A percentile compares a stretch with the other conserved stretches of the same genome.
Conservation (phyloP, 805 yeast genomes). For the Ogataea neopini region DNA sequence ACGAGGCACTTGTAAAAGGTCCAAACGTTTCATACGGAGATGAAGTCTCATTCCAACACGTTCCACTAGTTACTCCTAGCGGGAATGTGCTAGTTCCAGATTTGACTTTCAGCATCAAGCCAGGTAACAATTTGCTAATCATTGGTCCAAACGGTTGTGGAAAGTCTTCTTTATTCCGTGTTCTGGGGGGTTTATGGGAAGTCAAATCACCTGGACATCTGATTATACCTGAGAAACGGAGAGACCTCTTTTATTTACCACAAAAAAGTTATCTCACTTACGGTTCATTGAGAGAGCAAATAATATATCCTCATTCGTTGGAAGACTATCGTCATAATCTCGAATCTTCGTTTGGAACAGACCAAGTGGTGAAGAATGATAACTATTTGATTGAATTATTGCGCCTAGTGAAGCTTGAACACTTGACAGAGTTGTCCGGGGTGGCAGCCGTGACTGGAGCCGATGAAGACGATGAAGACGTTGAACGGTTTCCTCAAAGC, state of each 20-base stretch:
- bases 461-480: constrained; percentile 17
- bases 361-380: constrained; percentile 41
- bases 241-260: constrained; percentile 83
- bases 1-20: constrained; percentile 31
- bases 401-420: constrained; percentile 57
- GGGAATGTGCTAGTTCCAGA: constrained; percentile 69
- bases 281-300: constrained; percentile 82
- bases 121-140: constrained; percentile 82
- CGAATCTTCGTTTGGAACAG: constrained; percentile 31
- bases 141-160: constrained; percentile 98
- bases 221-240: constrained; percentile 62
- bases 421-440: constrained; percentile 44
- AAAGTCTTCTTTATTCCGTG: constrained; percentile 86
- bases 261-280: constrained; percentile 86
- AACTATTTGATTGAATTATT: constrained; percentile 54
- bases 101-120: constrained; percentile 69
- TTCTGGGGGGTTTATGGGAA: constrained; percentile 94
- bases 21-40: constrained; percentile 47
- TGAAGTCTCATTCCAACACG: constrained; percentile 67
- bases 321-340: constrained; percentile 48
- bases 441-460: constrained; percentile 22
- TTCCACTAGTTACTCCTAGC: constrained; percentile 85
- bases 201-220: constrained; percentile 56
- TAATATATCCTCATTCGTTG: constrained; percentile 80
- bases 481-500: not conserved